Evolutionary conservation across 441 rosid species (phyloP).

Genomic region (Erodium texanum): DNA sequence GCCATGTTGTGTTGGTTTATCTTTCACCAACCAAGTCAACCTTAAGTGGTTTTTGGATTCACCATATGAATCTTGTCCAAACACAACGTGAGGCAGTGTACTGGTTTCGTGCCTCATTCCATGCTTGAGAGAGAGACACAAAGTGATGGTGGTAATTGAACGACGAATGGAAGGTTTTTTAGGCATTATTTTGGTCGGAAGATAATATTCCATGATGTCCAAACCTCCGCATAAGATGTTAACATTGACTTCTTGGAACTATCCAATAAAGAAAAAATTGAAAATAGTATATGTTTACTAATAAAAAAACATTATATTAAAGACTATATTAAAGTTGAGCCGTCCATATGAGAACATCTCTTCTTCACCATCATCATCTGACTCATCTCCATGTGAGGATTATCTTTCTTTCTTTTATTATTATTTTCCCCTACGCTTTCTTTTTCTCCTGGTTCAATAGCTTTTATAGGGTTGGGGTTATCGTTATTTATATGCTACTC

Average conservation of each 20-base stretch:
- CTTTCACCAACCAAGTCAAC: too few species aligned
- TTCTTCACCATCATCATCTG: not conserved
- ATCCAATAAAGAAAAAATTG: too few species aligned
- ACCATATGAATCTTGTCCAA: too few species aligned
- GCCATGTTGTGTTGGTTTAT: too few species aligned
- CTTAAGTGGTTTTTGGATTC: too few species aligned
- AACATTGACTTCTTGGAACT: too few species aligned
- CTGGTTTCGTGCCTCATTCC: not conserved
- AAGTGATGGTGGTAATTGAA: not conserved
- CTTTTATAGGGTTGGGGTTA: not conserved
- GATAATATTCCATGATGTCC: not conserved
- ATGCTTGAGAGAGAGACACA: not conserved
- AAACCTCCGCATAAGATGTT: too few species aligned
- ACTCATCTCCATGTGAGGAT: not conserved
- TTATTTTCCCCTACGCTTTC: too few species aligned
- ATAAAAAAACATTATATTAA: too few species aligned
- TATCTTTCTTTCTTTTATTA: not conserved
- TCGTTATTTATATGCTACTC: not conserved
- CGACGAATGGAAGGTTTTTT: not conserved
- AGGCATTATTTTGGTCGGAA: not conserved
- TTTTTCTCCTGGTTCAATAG: not conserved
- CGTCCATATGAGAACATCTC: not conserved
- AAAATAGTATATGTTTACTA: too few species aligned
- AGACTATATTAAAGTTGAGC: not conserved
- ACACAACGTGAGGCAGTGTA: too few species aligned